A percentile compares a stretch with the other conserved stretches of the same genome.
These are phyloP conservation scores for Bothriochloa decipiens DNA, from an alignment of 176 grass and related monocot genomes.

Conservation along the genomic window DNA sequence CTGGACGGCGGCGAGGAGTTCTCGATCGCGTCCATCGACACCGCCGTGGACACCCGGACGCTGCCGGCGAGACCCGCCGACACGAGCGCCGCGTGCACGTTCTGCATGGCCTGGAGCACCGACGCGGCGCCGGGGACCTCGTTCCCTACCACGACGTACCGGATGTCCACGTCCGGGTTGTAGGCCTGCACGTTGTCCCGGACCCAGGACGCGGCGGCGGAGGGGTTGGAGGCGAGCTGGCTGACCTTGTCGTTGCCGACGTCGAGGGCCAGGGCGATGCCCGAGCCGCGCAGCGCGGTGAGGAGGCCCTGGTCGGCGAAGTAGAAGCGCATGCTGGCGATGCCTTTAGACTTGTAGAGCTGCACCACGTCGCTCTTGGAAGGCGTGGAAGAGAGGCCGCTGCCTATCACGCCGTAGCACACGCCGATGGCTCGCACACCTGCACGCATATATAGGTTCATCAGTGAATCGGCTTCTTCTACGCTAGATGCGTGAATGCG, in stretches of 20 bases:
- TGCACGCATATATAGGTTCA: not conserved
- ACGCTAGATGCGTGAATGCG: not conserved
- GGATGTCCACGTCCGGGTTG: constrained; percentile 30
- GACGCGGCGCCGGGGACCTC: constrained; percentile 32
- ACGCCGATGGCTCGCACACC: constrained; percentile 45
- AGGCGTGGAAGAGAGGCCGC: constrained; percentile 34
- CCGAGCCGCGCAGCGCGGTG: constrained; percentile 42
- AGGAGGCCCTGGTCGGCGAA: constrained; percentile 24
- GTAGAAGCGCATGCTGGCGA: constrained; percentile 56
- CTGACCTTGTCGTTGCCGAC: constrained; percentile 21
- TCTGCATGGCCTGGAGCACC: constrained; percentile 61
- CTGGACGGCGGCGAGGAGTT: constrained; percentile 43
- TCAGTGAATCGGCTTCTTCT: not conserved
- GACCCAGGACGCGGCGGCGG: constrained; percentile 38
- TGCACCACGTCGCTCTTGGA: constrained; percentile 42
- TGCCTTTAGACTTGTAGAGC: constrained; percentile 57
- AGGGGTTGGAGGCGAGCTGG: constrained; percentile 6
- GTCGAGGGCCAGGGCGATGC: constrained; percentile 55
- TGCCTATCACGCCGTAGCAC: constrained; percentile 52
- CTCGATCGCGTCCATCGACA: not conserved
- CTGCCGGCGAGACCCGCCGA: not conserved
- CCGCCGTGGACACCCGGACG: constrained; percentile 63
- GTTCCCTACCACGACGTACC: constrained; percentile 66
- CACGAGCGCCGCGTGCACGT: constrained; percentile 41
- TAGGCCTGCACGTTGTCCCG: constrained; percentile 46